A percentile compares a stretch with the other conserved stretches of the same genome.
phyloP scores from a whole-genome alignment of 306 rosid species.

The Quercus berberidifolia region DNA sequence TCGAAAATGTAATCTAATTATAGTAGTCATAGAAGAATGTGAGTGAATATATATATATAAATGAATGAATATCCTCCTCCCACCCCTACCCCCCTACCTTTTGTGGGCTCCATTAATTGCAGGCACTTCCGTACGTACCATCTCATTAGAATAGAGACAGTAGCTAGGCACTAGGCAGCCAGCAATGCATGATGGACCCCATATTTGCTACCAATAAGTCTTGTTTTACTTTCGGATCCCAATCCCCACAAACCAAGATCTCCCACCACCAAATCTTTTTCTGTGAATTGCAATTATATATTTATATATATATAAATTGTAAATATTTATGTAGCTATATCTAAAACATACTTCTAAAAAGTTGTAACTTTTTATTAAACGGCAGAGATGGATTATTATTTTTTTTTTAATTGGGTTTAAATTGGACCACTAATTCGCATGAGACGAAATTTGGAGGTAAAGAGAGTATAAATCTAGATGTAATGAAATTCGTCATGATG shows the following conservation, averaged over 20 bases:
- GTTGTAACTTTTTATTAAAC: no score
- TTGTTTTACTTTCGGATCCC: not conserved
- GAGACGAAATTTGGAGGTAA: no score
- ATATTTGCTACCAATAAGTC: not conserved
- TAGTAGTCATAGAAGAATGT: not conserved
- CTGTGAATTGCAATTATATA: not conserved
- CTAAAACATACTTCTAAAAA: no score
- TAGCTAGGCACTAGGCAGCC: no score
- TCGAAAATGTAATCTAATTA: conserved; percentile 29
- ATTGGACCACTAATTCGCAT: no score
- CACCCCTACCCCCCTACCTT: not conserved
- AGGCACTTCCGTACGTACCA: conserved; percentile 21
- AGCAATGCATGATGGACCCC: not conserved
- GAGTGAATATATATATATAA: no score
- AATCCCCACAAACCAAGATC: not conserved
- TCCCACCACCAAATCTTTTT: not conserved
- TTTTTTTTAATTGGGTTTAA: no score
- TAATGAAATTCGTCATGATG: no score
- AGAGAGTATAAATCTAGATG: no score
- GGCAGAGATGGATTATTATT: no score
- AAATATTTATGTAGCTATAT: no score
- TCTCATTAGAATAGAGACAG: not conserved
- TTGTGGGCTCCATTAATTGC: not conserved
- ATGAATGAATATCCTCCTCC: conserved; percentile 1
- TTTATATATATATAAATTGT: no score